Conservation (phyloP, 192 early-diverging fungal genomes). For the Borealophlyctis nickersoniae region DNA sequence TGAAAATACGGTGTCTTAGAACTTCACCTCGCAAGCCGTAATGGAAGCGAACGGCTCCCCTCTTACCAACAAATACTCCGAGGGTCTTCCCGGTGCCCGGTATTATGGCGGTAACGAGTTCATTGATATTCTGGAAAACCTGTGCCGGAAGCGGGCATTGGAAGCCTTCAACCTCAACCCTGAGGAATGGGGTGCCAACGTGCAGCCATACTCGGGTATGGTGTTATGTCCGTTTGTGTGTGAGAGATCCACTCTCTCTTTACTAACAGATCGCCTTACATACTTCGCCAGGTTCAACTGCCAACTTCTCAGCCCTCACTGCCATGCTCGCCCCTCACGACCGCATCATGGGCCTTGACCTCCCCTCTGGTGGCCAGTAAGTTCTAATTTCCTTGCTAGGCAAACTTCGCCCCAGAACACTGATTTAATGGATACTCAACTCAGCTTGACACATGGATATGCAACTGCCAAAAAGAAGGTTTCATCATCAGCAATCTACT, state of each 20-base stretch:
- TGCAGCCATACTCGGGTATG: constrained; percentile 98
- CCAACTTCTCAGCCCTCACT: constrained; percentile 98
- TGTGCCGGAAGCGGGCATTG: constrained; percentile 95
- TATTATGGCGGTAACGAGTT: constrained; percentile 99
- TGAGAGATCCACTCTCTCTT: too few species aligned
- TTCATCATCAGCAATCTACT: constrained; percentile 99
- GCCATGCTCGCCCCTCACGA: constrained; percentile 94
- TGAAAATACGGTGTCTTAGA: constrained; percentile 50
- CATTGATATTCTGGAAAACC: constrained; percentile 92
- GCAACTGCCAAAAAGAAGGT: constrained; percentile 99
- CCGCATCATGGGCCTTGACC: constrained; percentile 98
- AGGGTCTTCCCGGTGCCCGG: constrained; percentile 96
- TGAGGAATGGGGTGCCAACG: constrained; percentile 97
- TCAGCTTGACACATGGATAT: constrained; percentile 93
- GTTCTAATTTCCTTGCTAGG: constrained; percentile 12
- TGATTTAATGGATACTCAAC: not conserved
- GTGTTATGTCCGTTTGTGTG: too few species aligned
- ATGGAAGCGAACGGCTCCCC: constrained; percentile 99
- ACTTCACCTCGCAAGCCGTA: constrained; percentile 99
- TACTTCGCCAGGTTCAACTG: constrained; percentile 81
- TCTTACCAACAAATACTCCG: constrained; percentile 99
- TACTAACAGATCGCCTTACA: too few species aligned
- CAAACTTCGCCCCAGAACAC: not conserved
- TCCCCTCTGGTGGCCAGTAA: constrained; percentile 97
- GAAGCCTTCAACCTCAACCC: constrained; percentile 86